Evolutionary conservation across 495 filamentous ascomycete genomes (phyloP).

Genomic region (Aspergillus bertholletiae): DNA sequence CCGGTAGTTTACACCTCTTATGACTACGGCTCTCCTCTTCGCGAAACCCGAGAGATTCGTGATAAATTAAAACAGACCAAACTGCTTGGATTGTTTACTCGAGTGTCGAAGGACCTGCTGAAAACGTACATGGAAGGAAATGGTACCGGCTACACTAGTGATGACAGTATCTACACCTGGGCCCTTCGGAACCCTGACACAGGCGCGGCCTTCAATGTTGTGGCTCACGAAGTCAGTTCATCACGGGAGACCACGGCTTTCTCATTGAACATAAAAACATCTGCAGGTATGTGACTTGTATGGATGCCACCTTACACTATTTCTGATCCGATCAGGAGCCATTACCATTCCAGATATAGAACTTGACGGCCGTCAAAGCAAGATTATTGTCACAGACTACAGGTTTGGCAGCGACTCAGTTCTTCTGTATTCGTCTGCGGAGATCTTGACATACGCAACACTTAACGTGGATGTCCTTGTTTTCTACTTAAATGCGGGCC

Average conservation of each 20-base stretch:
- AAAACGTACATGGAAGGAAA: constrained; percentile 55
- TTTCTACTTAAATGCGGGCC: constrained; percentile 61
- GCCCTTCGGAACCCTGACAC: constrained; percentile 53
- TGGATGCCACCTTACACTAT: background rate
- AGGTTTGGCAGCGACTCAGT: constrained; percentile 46
- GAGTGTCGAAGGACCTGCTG: constrained; percentile 51
- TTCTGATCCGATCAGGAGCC: constrained; percentile 15
- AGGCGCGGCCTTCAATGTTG: constrained; percentile 56
- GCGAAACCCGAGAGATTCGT: constrained; percentile 42
- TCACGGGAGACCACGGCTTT: constrained; percentile 50
- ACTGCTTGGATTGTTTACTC: constrained; percentile 51
- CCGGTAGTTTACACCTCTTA: constrained; percentile 52
- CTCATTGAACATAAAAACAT: constrained; percentile 54
- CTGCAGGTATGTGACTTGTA: constrained; percentile 36
- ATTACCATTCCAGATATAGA: constrained; percentile 60
- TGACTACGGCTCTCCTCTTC: constrained; percentile 40
- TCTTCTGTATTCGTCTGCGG: constrained; percentile 66
- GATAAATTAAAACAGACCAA: constrained; percentile 52
- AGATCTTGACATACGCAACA: constrained; percentile 59
- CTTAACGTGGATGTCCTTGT: constrained; percentile 45
- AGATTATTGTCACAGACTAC: constrained; percentile 71
- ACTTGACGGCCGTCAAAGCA: constrained; percentile 66
- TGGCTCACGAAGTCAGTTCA: constrained; percentile 56
- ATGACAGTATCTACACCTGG: constrained; percentile 44
- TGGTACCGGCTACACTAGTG: constrained; percentile 50